phyloP scores from a whole-genome alignment of 768 basidiomycete genomes.

The Auricularia cornea region DNA sequence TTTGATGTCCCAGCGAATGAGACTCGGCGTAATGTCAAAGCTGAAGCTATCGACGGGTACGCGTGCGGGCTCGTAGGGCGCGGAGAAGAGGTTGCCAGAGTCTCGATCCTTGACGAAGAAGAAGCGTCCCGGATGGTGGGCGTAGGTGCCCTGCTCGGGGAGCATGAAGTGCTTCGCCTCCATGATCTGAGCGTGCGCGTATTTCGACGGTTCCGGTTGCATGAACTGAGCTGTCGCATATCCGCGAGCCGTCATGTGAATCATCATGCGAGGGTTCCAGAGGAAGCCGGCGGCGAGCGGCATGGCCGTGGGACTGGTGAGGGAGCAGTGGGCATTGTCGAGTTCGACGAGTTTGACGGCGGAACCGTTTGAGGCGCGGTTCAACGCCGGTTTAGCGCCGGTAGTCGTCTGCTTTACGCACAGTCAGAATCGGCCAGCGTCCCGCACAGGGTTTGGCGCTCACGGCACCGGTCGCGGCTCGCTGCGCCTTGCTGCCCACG shows the following conservation, averaged over 20 bases:
- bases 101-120: constrained; percentile 1
- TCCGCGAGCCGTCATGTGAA: background rate
- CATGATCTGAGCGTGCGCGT: background rate
- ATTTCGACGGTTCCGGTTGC: background rate
- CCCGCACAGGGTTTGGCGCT: background rate
- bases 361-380: background rate
- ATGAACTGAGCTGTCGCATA: background rate
- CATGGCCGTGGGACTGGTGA: background rate
- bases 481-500: background rate
- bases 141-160: background rate
- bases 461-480: background rate
- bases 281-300: background rate
- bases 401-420: background rate
- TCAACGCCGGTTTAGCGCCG: background rate
- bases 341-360: constrained; percentile 2
- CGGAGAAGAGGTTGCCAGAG: background rate
- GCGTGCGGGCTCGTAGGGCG: background rate
- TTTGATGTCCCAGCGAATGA: background rate
- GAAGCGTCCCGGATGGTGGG: background rate
- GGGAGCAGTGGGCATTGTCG: constrained; percentile 2
- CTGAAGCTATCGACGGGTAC: background rate
- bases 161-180: constrained; percentile 1
- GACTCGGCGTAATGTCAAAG: background rate
- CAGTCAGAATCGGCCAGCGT: background rate
- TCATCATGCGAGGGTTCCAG: constrained; percentile 1